Conservation (phyloP, 2,329 filamentous ascomycete species). For the Teratosphaeria gauchensis region DNA sequence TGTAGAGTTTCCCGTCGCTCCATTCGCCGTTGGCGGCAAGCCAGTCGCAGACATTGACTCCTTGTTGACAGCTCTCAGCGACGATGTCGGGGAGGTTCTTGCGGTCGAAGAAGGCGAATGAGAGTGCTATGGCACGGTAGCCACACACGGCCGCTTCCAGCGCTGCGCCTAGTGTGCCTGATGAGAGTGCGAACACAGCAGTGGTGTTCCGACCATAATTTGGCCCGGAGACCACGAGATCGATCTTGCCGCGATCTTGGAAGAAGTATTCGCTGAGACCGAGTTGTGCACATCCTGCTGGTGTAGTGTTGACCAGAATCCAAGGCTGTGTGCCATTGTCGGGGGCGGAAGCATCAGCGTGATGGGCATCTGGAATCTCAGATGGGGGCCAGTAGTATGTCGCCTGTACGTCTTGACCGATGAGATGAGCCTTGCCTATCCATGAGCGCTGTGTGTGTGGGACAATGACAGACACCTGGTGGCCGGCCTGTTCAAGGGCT, state of each 20-base stretch:
- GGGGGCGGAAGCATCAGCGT: conserved; percentile 3
- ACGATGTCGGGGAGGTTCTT: conserved; percentile 80
- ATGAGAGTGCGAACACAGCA: conserved; percentile 40
- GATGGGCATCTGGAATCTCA: conserved; percentile 16
- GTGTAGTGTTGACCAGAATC: conserved; percentile 42
- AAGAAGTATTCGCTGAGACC: conserved; percentile 42
- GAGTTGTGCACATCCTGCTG: conserved; percentile 41
- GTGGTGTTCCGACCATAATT: conserved; percentile 44
- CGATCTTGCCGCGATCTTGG: conserved; percentile 32
- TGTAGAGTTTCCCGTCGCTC: conserved; percentile 59
- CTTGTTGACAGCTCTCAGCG: conserved; percentile 62
- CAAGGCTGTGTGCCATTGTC: conserved; percentile 31
- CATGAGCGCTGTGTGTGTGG: conserved; percentile 89
- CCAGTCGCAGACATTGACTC: conserved; percentile 68
- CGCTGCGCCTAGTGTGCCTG: conserved; percentile 41
- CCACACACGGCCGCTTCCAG: conserved; percentile 41
- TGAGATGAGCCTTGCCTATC: conserved; percentile 97
- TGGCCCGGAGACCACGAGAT: conserved; percentile 40
- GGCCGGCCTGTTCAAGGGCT: conserved; percentile 52
- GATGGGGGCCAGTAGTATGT: conserved; percentile 49
- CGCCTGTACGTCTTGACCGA: conserved; percentile 64
- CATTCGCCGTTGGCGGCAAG: conserved; percentile 63
- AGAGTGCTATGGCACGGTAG: conserved; percentile 62
- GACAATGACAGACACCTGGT: conserved; percentile 83
- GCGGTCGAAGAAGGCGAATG: conserved; percentile 79